A percentile compares a stretch with the other conserved stretches of the same genome.
Evolutionary conservation across 148 eudicot genomes (phyloP).

Genomic region (Dysphania ambrosioides): DNA sequence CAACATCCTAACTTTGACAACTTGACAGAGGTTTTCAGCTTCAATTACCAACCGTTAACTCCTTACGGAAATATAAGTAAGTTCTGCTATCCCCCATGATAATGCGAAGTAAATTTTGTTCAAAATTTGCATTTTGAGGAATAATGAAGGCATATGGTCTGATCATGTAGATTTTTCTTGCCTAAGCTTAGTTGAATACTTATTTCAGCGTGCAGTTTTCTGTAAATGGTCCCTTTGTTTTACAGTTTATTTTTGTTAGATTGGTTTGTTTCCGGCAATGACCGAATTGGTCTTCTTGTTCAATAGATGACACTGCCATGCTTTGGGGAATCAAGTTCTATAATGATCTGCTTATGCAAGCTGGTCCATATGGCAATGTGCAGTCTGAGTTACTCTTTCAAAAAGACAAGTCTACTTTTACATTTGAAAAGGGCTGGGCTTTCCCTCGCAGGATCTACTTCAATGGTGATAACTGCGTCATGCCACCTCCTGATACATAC

Average conservation of each 20-base stretch:
- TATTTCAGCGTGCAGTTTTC: no score
- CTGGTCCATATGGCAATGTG: not conserved
- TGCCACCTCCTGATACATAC: slow-evolving; percentile 66
- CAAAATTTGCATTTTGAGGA: not conserved
- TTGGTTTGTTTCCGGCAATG: not conserved
- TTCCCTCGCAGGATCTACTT: slow-evolving; percentile 62
- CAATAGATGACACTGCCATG: slow-evolving; percentile 12
- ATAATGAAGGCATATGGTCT: no score
- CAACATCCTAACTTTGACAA: slow-evolving; percentile 57
- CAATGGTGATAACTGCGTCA: slow-evolving; percentile 68
- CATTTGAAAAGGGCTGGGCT: slow-evolving; percentile 64
- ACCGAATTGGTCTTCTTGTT: not conserved
- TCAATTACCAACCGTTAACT: slow-evolving; percentile 39
- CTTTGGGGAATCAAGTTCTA: slow-evolving; percentile 16
- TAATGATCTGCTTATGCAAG: slow-evolving; percentile 15
- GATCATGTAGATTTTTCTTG: no score
- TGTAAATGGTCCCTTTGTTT: no score
- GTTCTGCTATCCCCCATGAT: slow-evolving; percentile 10
- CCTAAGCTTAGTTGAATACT: no score
- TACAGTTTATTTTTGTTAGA: not conserved
- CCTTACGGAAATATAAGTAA: slow-evolving; percentile 43
- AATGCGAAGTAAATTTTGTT: not conserved
- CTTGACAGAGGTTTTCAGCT: slow-evolving; percentile 47
- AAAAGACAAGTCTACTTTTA: slow-evolving; percentile 41
- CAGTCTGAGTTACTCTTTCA: slow-evolving; percentile 10